phyloP scores from a whole-genome alignment of 306 rosid genomes.

The Trifolium repens region DNA sequence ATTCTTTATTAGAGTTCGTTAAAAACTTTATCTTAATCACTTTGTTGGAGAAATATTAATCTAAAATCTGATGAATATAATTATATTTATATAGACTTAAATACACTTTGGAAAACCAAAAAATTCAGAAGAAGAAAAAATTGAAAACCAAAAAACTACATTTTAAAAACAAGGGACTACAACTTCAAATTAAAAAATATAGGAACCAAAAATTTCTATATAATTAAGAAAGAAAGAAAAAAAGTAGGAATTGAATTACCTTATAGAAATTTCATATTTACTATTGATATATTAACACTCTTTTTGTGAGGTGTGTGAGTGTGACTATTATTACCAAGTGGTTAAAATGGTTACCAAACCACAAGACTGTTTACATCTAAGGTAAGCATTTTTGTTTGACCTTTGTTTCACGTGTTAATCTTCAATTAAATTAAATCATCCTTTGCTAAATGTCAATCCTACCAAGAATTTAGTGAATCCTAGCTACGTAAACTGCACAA shows the following conservation, averaged over 20 bases:
- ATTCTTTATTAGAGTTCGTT: too few species aligned
- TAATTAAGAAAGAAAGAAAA: too few species aligned
- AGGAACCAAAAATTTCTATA: too few species aligned
- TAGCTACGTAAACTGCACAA: constrained; percentile 22
- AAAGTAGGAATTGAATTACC: neutral
- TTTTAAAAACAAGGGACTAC: too few species aligned
- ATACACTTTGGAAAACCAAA: too few species aligned
- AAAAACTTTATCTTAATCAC: too few species aligned
- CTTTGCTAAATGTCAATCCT: constrained; percentile 67
- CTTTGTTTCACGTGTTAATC: constrained; percentile 34
- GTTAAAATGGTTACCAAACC: constrained; percentile 88
- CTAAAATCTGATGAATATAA: too few species aligned
- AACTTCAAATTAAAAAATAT: too few species aligned
- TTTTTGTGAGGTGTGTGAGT: constrained; percentile 17
- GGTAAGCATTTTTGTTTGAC: constrained; percentile 34
- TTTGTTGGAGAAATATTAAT: too few species aligned
- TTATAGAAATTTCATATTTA: neutral
- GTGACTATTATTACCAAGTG: constrained; percentile 54
- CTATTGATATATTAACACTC: neutral
- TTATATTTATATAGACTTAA: too few species aligned
- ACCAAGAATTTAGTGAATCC: constrained; percentile 54
- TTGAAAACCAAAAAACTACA: too few species aligned
- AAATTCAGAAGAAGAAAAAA: too few species aligned
- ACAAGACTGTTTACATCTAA: constrained; percentile 45
- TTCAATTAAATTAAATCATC: constrained; percentile 40